Percentiles rank a stretch among this genome's conserved stretches.
Conservation (phyloP, 2,329 filamentous ascomycete genomes). For the Fusarium mexicanum region DNA sequence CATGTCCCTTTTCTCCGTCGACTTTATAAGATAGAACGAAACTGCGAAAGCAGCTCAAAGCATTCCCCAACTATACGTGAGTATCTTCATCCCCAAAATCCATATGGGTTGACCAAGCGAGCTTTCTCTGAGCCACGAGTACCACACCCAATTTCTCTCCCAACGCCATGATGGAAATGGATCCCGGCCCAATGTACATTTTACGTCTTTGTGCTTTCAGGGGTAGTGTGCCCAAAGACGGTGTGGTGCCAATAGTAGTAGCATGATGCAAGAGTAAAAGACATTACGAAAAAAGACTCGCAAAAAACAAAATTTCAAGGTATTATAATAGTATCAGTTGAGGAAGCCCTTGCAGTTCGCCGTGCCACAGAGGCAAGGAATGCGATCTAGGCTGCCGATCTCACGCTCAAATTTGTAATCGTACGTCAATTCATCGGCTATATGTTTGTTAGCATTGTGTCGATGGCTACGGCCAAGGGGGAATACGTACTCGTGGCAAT, state of each 20-base stretch:
- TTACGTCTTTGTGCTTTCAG: conserved; percentile 11
- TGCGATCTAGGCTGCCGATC: conserved; percentile 91
- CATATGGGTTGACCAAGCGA: conserved; percentile 17
- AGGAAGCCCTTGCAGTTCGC: conserved; percentile 98
- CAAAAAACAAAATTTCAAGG: conserved; percentile 20
- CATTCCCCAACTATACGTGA: background rate
- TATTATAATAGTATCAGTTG: conserved; percentile 69
- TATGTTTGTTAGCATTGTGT: conserved; percentile 30
- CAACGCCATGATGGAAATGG: conserved; percentile 37
- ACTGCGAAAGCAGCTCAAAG: conserved; percentile 4
- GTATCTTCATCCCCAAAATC: background rate
- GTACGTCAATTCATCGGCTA: conserved; percentile 98
- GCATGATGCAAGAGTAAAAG: conserved; percentile 5
- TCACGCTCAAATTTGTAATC: conserved; percentile 99
- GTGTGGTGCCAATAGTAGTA: background rate
- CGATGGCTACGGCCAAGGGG: background rate
- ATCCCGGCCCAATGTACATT: conserved; percentile 31
- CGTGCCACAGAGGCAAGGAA: conserved; percentile 96
- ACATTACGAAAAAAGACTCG: background rate
- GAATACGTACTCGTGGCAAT: conserved; percentile 86
- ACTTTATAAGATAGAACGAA: background rate
- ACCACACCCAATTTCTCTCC: conserved; percentile 1
- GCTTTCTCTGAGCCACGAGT: conserved; percentile 8
- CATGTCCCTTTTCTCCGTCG: conserved; percentile 6
- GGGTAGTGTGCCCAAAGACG: conserved; percentile 7